Conservation (phyloP, 805 yeast species). For the Tanozyma kutaoensis region DNA sequence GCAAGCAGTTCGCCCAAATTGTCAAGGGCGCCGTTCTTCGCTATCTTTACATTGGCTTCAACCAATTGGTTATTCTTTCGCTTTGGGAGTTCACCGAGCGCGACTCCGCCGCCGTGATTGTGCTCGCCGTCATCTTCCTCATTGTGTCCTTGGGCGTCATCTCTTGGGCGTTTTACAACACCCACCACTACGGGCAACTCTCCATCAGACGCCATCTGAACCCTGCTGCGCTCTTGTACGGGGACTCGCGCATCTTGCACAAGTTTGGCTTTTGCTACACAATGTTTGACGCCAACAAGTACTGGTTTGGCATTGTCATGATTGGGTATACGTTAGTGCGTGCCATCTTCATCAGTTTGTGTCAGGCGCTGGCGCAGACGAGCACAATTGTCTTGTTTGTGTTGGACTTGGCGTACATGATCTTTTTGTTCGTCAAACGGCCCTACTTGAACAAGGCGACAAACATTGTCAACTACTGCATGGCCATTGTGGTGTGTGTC, state of each 20-base stretch:
- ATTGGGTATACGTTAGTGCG: constrained; percentile 51
- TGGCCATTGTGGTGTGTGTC: constrained; percentile 57
- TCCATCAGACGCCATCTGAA: constrained; percentile 54
- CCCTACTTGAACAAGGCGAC: constrained; percentile 82
- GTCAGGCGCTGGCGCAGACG: constrained; percentile 71
- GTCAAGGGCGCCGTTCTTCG: constrained; percentile 72
- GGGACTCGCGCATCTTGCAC: constrained; percentile 57
- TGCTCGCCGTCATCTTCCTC: constrained; percentile 62
- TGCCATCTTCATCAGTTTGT: constrained; percentile 61
- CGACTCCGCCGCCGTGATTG: constrained; percentile 85
- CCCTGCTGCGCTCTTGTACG: constrained; percentile 80
- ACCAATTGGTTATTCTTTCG: constrained; percentile 66
- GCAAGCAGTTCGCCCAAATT: constrained; percentile 42
- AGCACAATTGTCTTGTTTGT: constrained; percentile 70
- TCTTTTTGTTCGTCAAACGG: constrained; percentile 43
- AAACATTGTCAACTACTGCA: constrained; percentile 60
- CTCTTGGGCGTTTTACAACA: constrained; percentile 54
- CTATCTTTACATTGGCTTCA: constrained; percentile 73
- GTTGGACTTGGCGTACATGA: constrained; percentile 59
- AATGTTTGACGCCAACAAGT: constrained; percentile 69
- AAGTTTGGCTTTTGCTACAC: constrained; percentile 85
- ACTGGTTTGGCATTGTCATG: constrained; percentile 71
- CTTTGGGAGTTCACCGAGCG: constrained; percentile 75
- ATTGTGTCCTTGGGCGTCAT: constrained; percentile 47
- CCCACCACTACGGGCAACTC: constrained; percentile 43